Conservation (phyloP, 257 asterid species). For the Lantana camara region DNA sequence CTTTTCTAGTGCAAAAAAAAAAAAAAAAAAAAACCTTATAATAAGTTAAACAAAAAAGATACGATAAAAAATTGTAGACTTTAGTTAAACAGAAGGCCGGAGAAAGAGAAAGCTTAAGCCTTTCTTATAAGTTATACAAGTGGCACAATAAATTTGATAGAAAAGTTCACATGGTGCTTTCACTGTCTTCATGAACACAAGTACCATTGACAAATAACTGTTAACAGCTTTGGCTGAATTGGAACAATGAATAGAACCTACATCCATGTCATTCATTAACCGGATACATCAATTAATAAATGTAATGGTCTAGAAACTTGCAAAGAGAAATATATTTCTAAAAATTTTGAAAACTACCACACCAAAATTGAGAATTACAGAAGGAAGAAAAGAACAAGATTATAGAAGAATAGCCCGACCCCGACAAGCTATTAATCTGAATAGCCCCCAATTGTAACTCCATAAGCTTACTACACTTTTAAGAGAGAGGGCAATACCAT, state of each 20-base stretch:
- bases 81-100: neutral
- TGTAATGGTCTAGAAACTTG: slow-evolving; percentile 9
- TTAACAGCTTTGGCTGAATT: neutral
- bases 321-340: neutral
- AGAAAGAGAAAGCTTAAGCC: neutral
- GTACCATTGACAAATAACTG: neutral
- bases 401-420: neutral
- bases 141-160: slow-evolving; percentile 2
- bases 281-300: slow-evolving; percentile 1
- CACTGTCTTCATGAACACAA: neutral
- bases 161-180: slow-evolving; percentile 9
- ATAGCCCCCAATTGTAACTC: neutral
- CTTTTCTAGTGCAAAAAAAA: slow-evolving; percentile 5
- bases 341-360: slow-evolving; percentile 1
- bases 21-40: too few relatives aligned
- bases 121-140: neutral
- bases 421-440: neutral
- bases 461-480: neutral
- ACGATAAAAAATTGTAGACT: too few relatives aligned
- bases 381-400: neutral
- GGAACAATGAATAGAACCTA: neutral
- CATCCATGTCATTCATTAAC: slow-evolving; percentile 7
- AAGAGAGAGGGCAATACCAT: neutral
- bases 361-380: neutral
- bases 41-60: too few relatives aligned